Evolutionary conservation across 2,329 filamentous ascomycete genomes (phyloP).

Genomic region (Ramichloridium luteum): DNA sequence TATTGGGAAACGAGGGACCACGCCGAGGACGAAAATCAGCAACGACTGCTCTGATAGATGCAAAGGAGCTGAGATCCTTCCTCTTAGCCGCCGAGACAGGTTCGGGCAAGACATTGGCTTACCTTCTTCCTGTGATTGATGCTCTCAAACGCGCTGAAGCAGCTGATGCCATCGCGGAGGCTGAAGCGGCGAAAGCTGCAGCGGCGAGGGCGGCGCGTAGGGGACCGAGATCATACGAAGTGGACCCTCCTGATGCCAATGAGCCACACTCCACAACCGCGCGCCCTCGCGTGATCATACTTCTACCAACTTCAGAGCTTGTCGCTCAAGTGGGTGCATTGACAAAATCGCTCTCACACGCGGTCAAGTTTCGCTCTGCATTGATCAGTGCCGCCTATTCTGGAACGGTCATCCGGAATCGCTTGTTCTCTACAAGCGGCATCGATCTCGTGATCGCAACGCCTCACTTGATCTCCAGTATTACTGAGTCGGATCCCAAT

Average conservation of each 20-base stretch:
- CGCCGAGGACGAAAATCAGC: slow-evolving; percentile 20
- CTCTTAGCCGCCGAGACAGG: slow-evolving; percentile 91
- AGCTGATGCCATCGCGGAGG: slow-evolving; percentile 33
- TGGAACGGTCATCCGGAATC: slow-evolving; percentile 67
- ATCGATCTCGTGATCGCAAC: slow-evolving; percentile 81
- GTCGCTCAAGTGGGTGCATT: slow-evolving; percentile 75
- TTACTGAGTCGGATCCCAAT: slow-evolving; percentile 81
- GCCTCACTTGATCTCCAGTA: slow-evolving; percentile 76
- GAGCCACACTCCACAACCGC: slow-evolving; percentile 63
- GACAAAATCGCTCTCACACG: slow-evolving; percentile 72
- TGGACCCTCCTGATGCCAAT: slow-evolving; percentile 47
- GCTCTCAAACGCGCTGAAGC: slow-evolving; percentile 63
- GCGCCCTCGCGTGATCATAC: slow-evolving; percentile 68
- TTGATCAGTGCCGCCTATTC: slow-evolving; percentile 68
- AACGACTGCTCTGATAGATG: slow-evolving; percentile 21
- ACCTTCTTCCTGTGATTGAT: slow-evolving; percentile 73
- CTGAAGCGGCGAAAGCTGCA: slow-evolving; percentile 16
- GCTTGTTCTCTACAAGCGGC: slow-evolving; percentile 66
- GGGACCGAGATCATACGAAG: slow-evolving; percentile 35
- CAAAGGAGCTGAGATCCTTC: slow-evolving; percentile 47
- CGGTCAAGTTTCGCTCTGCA: slow-evolving; percentile 73
- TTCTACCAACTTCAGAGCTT: slow-evolving; percentile 86
- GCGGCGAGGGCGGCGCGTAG: slow-evolving; percentile 26
- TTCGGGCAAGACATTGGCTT: slow-evolving; percentile 91
- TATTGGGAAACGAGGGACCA: slow-evolving; percentile 49